Evolutionary conservation across 2,329 filamentous ascomycete species (phyloP).

Genomic region (Cercospora sesami): DNA sequence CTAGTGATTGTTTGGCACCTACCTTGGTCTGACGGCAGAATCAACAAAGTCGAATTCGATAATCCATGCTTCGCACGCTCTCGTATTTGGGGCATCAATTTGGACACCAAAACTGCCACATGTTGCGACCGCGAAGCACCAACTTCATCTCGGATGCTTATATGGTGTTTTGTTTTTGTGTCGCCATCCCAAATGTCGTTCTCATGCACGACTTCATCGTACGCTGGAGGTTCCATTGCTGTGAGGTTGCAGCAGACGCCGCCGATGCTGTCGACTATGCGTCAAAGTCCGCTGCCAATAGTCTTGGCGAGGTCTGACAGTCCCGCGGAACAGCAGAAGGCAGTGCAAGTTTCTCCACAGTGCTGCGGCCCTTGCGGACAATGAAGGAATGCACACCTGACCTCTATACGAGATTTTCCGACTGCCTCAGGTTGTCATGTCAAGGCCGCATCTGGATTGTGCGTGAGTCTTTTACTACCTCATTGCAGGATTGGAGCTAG

Average conservation of each 20-base stretch:
- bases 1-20: neutral
- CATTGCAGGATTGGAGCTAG: neutral
- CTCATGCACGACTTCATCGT: conserved; percentile 31
- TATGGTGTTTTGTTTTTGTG: conserved; percentile 24
- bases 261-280: neutral
- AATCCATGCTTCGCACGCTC: conserved; percentile 33
- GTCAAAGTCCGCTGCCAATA: neutral
- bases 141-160: conserved; percentile 36
- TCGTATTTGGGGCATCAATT: conserved; percentile 29
- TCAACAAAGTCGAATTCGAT: conserved; percentile 33
- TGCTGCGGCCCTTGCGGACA: neutral
- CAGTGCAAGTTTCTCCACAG: neutral
- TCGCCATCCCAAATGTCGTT: conserved; percentile 18
- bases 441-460: neutral
- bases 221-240: conserved; percentile 34
- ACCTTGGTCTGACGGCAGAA: conserved; percentile 40
- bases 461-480: neutral
- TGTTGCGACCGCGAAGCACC: conserved; percentile 35
- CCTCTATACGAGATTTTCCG: neutral
- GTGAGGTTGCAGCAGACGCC: neutral
- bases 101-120: conserved; percentile 35
- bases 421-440: neutral
- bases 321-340: neutral
- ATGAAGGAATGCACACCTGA: conserved; percentile 5
- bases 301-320: neutral